Evolutionary conservation across 2,329 filamentous ascomycete genomes (phyloP), one percentile per base, ranked within the genome.

Genomic region (Microascus cirrosus): DNA sequence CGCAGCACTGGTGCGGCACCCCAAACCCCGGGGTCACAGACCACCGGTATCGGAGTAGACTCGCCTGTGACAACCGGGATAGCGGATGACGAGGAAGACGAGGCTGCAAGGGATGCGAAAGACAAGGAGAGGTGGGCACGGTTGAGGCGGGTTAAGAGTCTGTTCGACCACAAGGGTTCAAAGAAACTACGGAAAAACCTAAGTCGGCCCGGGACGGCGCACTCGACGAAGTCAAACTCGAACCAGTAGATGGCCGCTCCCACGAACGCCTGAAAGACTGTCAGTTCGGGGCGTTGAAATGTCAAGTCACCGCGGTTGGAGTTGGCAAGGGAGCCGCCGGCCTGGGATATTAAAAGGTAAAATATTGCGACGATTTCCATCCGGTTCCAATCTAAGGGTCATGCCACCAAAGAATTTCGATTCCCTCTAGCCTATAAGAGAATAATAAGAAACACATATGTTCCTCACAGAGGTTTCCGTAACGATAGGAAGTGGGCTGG

Each of bases 51-150:
- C n/a, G 45, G 32, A 10, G 35, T 59, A 24, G 64, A 66, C 35
- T 62, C 59, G 1, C 59, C 62, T 0, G 61, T 60, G 1, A 59
- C 60, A 3, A 59, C 63, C 4, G 65, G 61, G 2, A 61, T 62
- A 8, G 67, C 62, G 2, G 63, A 56, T 3, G 75, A 73, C 45
- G 81, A 79, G 50, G 77, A 76, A 18, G 70, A 80, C 22, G 74
- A 78, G 53, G 73, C 71, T 45, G 69, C 69, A 0, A 72, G 77
- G 28, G 75, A 77, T 53, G 77, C 73, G 52, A 86, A 86, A 66
- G 86, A 90, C 60, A 87, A 87, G 68, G 84, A 87, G 69, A 77
- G 86, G 62, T 89, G 86, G 86, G 81, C 84, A n/a, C 79, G 84
- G 63, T 71, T 90, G 61, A 79, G 84, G 64, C 80, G 82, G 59